Evolutionary conservation across 495 filamentous ascomycete genomes (phyloP).

Genomic region (Penicillium macrosclerotiorum): DNA sequence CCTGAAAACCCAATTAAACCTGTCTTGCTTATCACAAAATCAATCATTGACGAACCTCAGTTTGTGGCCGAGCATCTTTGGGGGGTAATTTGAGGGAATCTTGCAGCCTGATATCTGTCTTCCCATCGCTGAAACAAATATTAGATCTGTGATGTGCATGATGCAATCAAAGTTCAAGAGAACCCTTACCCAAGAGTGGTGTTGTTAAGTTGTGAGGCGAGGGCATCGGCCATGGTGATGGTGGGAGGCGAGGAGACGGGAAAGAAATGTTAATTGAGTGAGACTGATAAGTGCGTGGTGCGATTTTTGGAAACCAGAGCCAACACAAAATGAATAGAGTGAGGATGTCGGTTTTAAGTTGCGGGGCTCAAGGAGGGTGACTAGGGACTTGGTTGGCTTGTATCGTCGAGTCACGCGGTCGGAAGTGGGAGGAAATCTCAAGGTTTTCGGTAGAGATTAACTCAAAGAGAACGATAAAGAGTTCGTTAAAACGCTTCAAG

Average conservation of each 20-base stretch:
- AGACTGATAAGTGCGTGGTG: too few species aligned
- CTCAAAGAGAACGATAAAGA: background rate
- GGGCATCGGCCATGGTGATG: constrained; percentile 53
- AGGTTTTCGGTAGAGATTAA: background rate
- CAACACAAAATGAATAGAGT: too few species aligned
- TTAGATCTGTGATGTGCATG: constrained; percentile 7
- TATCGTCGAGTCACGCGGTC: background rate
- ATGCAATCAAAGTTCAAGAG: background rate
- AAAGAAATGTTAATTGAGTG: too few species aligned
- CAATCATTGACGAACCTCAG: constrained; percentile 65
- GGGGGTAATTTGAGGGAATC: constrained; percentile 71
- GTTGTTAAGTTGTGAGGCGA: constrained; percentile 68
- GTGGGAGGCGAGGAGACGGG: too few species aligned
- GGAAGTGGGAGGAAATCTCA: background rate
- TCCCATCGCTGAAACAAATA: constrained; percentile 45
- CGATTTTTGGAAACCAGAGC: too few species aligned
- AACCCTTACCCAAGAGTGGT: constrained; percentile 64
- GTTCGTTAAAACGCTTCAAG: background rate
- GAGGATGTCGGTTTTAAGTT: background rate
- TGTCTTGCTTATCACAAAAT: background rate
- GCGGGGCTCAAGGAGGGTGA: background rate
- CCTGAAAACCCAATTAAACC: constrained; percentile 50
- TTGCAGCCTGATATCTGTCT: constrained; percentile 70
- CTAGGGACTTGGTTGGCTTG: background rate
- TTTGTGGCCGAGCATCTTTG: constrained; percentile 87